A percentile compares a stretch with the other conserved stretches of the same genome.
Conservation (phyloP, 805 yeast species). For the Cyberlindnera xylosilytica region DNA sequence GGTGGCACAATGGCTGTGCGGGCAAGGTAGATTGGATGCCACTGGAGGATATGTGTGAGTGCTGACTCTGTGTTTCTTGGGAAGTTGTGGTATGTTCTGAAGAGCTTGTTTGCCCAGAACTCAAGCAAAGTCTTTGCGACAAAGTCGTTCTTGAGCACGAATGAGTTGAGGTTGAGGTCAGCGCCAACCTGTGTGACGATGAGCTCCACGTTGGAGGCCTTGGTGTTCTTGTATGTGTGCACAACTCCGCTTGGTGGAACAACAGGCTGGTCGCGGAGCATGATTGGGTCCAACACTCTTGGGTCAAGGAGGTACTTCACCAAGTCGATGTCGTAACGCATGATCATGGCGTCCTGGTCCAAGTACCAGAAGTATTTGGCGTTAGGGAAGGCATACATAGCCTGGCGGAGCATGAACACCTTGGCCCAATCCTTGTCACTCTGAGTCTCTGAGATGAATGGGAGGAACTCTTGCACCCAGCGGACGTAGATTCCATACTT, state of each 20-base stretch:
- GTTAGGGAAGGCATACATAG: slow-evolving; percentile 89
- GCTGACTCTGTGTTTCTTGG: slow-evolving; percentile 61
- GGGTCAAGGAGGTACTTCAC: slow-evolving; percentile 57
- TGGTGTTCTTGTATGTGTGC: slow-evolving; percentile 61
- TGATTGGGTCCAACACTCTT: slow-evolving; percentile 57
- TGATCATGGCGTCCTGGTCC: slow-evolving; percentile 73
- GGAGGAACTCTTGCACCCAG: slow-evolving; percentile 81
- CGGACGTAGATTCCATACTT: slow-evolving; percentile 81
- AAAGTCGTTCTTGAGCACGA: slow-evolving; percentile 61
- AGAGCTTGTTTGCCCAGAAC: slow-evolving; percentile 72
- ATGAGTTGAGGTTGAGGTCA: slow-evolving; percentile 65
- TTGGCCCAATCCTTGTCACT: slow-evolving; percentile 60
- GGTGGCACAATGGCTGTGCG: slow-evolving; percentile 72
- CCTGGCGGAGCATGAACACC: slow-evolving; percentile 67
- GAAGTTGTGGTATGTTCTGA: slow-evolving; percentile 60
- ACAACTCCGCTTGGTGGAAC: slow-evolving; percentile 66
- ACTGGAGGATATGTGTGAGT: slow-evolving; percentile 81
- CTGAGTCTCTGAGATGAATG: slow-evolving; percentile 43
- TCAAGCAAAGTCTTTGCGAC: slow-evolving; percentile 71
- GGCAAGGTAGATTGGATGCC: slow-evolving; percentile 85
- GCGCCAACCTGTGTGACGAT: slow-evolving; percentile 67
- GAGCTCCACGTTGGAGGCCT: slow-evolving; percentile 52
- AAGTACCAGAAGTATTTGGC: slow-evolving; percentile 91
- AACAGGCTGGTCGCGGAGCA: slow-evolving; percentile 69
- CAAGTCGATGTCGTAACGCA: slow-evolving; percentile 64